Base-by-base conservation (phyloP, 2,329 filamentous ascomycete genomes). In the Lasiodiplodia gonubiensis region DNA sequence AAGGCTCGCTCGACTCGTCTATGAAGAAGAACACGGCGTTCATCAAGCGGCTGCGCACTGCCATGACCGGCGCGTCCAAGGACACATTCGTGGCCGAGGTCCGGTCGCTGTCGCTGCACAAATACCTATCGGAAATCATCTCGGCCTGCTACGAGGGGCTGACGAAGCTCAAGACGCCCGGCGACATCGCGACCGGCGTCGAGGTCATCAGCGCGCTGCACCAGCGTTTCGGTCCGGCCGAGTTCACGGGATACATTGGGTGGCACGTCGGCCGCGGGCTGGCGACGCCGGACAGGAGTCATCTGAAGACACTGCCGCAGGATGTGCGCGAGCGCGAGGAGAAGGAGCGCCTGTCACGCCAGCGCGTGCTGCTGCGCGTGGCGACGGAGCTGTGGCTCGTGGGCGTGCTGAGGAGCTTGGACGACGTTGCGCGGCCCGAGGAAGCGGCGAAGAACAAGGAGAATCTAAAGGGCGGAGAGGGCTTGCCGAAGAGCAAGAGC, bases 1-100 rank as follows among this genome's bases (percentile, higher is more conserved):
- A 88, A 79, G 86, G 87, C 76, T 91, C 92, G 35, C 90, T 98
- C 75, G 94, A 98, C 80, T 97, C 94, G 64, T 95, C 94, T 63
- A 86, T 98, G 79, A 97, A 97, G 83, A 98, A 97, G 84, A 98
- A 98, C 75, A 98, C 94, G 4, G 93, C 94, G 71, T 97, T 98
- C 79, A 98, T 98, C 77, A 97, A 97, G 81, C 92, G 94, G 75
- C 86, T 98, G 67, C 92, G 94, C 73, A 97, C 94, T 68, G 92
- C 93, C 69, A 90, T 98, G 70, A 94, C 91, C 70, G 83, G 92
- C 59, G 85, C 93, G 67, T 92, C 91, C 66, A 88, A 94, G 66
- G 84, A 87, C 71, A 95, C 93, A 68, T 97, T 98, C 80, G 83
- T 97, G 57, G 89, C 94, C 77, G 94, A 98, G 77, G 94, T 97